These are phyloP conservation scores for Centrapalus pauciflorus DNA, from an alignment of 129 eudicot species.

Conservation along the genomic window DNA sequence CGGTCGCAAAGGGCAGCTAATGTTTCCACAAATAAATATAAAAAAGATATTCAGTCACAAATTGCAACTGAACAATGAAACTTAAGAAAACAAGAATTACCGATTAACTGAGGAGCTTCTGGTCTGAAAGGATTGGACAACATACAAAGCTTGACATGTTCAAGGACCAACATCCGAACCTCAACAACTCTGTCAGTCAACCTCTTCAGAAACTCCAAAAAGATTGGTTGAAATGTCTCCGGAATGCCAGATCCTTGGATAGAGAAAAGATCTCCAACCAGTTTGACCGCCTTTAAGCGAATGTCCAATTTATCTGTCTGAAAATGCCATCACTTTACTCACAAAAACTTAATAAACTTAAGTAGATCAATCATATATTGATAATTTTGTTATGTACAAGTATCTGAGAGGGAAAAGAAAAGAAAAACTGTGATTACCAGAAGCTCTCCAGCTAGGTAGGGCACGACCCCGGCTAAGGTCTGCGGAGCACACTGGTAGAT, in stretches of 20 bases:
- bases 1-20: conserved; percentile 87
- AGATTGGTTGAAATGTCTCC: conserved; percentile 68
- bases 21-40: neutral
- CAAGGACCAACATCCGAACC: conserved; percentile 86
- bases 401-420: neutral
- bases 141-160: conserved; percentile 65
- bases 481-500: conserved; percentile 86
- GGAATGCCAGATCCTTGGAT: conserved; percentile 60
- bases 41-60: conserved; percentile 1
- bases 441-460: conserved; percentile 84
- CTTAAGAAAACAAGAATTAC: conserved; percentile 36
- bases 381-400: neutral
- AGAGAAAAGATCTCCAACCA: conserved; percentile 87
- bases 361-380: neutral
- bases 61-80: conserved; percentile 3
- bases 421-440: conserved; percentile 54
- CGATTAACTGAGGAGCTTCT: conserved; percentile 69
- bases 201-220: conserved; percentile 84
- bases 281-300: conserved; percentile 69
- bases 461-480: conserved; percentile 75
- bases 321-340: conserved; percentile 21
- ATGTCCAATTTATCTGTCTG: conserved; percentile 78
- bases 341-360: conserved; percentile 2
- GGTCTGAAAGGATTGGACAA: conserved; percentile 71
- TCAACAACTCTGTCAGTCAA: conserved; percentile 81